A percentile compares a stretch with the other conserved stretches of the same genome.
Conservation (phyloP, 495 filamentous ascomycete species). For the Geoglossum glabrum region DNA sequence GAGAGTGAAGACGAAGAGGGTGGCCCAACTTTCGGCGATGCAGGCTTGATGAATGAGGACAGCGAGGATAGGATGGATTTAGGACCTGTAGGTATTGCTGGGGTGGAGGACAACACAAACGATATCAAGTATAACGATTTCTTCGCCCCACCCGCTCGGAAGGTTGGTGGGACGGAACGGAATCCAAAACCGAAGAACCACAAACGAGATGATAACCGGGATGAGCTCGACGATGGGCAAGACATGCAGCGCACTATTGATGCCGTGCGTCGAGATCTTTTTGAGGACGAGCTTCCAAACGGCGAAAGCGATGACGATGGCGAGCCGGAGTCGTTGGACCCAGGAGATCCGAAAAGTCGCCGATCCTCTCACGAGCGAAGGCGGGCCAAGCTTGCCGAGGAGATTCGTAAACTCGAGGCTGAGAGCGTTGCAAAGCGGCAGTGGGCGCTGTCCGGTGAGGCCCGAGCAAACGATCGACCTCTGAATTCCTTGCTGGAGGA, state of each 20-base stretch:
- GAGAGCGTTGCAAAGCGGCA: constrained; percentile 78
- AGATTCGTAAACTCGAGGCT: constrained; percentile 78
- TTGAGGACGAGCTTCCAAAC: constrained; percentile 48
- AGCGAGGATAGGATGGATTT: constrained; percentile 31
- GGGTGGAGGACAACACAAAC: constrained; percentile 48
- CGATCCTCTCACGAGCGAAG: constrained; percentile 70
- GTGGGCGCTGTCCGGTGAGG: constrained; percentile 84
- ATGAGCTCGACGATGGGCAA: constrained; percentile 25
- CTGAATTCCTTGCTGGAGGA: constrained; percentile 85
- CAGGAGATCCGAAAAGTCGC: constrained; percentile 29
- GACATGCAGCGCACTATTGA: constrained; percentile 76
- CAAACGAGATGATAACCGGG: constrained; percentile 13
- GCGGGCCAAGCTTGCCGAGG: constrained; percentile 63
- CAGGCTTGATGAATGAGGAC: constrained; percentile 32
- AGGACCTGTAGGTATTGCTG: constrained; percentile 24
- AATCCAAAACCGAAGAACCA: constrained; percentile 13
- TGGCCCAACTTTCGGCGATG: constrained; percentile 58
- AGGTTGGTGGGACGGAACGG: constrained; percentile 31
- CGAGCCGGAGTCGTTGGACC: constrained; percentile 16
- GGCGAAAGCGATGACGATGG: constrained; percentile 25
- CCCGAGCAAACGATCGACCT: constrained; percentile 58
- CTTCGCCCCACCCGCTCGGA: constrained; percentile 65
- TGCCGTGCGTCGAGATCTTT: constrained; percentile 76
- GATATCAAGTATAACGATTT: constrained; percentile 77
- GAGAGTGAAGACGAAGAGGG: constrained; percentile 24